Evolutionary conservation across 768 basidiomycete species (phyloP).

Genomic region (Phaeotremella fagi): DNA sequence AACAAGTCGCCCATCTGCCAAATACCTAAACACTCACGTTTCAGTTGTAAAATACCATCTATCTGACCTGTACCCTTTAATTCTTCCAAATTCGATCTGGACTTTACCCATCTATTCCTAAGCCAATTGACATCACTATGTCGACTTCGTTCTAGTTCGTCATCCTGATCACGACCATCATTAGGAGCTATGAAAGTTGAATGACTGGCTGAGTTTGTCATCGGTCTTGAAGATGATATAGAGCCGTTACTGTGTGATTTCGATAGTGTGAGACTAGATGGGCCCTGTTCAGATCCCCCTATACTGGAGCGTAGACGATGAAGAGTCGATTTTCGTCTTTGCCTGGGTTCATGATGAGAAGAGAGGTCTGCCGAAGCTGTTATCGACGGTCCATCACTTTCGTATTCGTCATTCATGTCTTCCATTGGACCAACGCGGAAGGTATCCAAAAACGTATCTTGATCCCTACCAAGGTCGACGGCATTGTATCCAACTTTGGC

Average conservation of each 20-base stretch:
- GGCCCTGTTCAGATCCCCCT: background rate
- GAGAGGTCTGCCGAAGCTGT: background rate
- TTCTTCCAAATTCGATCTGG: background rate
- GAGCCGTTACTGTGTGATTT: background rate
- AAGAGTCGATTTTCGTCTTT: background rate
- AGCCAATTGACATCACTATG: background rate
- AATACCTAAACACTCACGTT: background rate
- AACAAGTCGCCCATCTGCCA: background rate
- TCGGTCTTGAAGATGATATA: background rate
- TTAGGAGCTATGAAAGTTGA: background rate
- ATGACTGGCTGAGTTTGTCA: background rate
- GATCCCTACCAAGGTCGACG: background rate
- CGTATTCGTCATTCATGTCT: background rate
- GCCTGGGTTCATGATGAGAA: background rate
- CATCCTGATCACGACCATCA: background rate
- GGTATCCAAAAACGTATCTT: background rate
- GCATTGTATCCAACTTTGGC: background rate
- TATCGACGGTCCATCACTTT: background rate
- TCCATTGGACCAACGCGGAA: background rate
- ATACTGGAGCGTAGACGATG: background rate
- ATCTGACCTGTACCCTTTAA: background rate
- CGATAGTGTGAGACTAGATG: background rate
- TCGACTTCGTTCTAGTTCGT: background rate
- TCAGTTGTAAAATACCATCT: background rate
- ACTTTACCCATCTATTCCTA: background rate